Base-by-base conservation (phyloP, 805 yeast species). In the Lipomyces kockii region DNA sequence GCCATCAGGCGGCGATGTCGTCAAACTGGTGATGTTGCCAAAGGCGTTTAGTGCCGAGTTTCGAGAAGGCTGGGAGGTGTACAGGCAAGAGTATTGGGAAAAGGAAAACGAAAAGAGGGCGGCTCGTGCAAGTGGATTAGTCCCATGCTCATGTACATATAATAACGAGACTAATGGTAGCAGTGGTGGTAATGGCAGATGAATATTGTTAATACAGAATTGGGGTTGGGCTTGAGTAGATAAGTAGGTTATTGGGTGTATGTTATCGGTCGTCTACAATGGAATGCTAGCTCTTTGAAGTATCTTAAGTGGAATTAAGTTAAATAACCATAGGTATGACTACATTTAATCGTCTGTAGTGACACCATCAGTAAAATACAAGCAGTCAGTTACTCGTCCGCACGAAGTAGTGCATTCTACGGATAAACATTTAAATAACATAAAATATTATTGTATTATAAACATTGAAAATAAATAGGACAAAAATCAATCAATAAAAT, bases 21-120 rank as follows among this genome's bases (percentile, higher is more conserved):
- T 93, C 12, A 93, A 92, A 76, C 77, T 95, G 8, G 89, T 91
- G 9, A 81, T 95, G 64, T 89, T 89, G 66, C 90, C 98, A 2
- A 81, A 97, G 61, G 88, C 88, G 0, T 95, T 94, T 78, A 86
- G 86, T 67, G 87, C 95, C 0, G 93, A 90, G 60, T 86, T 90
- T 6, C 84, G 97, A 70, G 97, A 93, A 77, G 93, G 92, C 9
- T 94, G 99, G 98, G 99, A 94, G 75, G 78, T 92, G 53, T 94
- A 93, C 74, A 80, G 99, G 67, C 91, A 90, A 72, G 98, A 93
- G 76, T 95, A 92, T 76, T 95, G 98, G 98, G 86, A 87, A 27
- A 84, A 89, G 72, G 97, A 92, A 76, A 90, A 91, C 59, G 64
- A 64, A 17, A 64, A 71, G 20, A 49, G 73, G 32, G 68, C 67